Conservation (phyloP, 768 basidiomycete species). For the Atractiella rhizophila region DNA sequence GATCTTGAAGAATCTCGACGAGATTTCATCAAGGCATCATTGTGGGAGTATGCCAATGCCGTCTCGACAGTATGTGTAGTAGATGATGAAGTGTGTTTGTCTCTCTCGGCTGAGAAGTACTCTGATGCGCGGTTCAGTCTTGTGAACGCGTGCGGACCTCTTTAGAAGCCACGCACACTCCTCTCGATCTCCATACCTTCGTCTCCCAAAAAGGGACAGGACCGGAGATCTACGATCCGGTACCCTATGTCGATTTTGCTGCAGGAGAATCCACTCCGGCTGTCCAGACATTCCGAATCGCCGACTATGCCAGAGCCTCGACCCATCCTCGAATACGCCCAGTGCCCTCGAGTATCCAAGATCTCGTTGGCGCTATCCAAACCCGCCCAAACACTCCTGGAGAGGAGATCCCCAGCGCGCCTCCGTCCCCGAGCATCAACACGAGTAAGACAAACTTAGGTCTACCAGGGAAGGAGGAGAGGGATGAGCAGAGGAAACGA, state of each 20-base stretch:
- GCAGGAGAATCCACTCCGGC: too few species aligned
- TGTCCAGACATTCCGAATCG: slow-evolving; percentile 47
- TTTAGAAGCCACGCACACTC: slow-evolving; percentile 67
- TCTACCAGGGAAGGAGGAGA: too few species aligned
- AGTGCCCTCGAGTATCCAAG: slow-evolving; percentile 13
- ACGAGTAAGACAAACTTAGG: too few species aligned
- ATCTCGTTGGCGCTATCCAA: too few species aligned
- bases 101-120: too few species aligned
- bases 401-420: too few species aligned
- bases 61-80: slow-evolving; percentile 85
- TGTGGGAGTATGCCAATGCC: slow-evolving; percentile 89
- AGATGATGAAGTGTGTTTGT: slow-evolving; percentile 57
- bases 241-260: too few species aligned
- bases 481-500: too few species aligned
- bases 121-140: too few species aligned
- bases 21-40: slow-evolving; percentile 77
- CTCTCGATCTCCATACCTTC: slow-evolving; percentile 67
- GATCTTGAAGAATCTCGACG: slow-evolving; percentile 87
- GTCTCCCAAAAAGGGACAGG: slow-evolving; percentile 75
- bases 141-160: slow-evolving; percentile 69
- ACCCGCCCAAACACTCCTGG: too few species aligned
- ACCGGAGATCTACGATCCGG: slow-evolving; percentile 39
- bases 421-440: too few species aligned
- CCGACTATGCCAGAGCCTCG: slow-evolving; percentile 38
- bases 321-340: slow-evolving; percentile 14